phyloP scores from a whole-genome alignment of 225 moss, liverwort and hornwort species.

The Antitrichia curtipendula region DNA sequence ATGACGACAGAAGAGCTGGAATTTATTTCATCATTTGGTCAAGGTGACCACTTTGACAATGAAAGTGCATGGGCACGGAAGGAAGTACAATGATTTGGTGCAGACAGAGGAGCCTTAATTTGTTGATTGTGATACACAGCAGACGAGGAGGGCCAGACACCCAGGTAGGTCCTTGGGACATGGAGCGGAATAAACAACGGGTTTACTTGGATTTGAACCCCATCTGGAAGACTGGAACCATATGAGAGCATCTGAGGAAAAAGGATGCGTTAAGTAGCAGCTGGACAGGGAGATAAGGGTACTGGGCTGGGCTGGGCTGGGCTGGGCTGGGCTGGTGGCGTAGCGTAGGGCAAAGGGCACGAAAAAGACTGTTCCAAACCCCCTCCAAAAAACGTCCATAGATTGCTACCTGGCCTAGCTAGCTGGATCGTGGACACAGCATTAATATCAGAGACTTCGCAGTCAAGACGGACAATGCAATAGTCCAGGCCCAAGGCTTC shows the following conservation, averaged over 20 bases:
- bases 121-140: slow-evolving; percentile 21
- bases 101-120: background rate
- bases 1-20: background rate
- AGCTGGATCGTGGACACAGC: background rate
- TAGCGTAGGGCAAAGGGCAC: background rate
- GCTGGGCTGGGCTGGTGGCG: background rate
- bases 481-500: background rate
- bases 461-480: background rate
- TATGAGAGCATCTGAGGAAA: background rate
- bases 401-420: background rate
- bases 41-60: slow-evolving; percentile 1
- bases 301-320: too few species aligned
- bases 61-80: background rate
- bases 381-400: background rate
- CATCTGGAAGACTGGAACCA: background rate
- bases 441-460: background rate
- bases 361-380: background rate
- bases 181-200: background rate
- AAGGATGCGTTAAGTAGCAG: background rate
- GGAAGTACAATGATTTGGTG: background rate
- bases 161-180: background rate
- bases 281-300: background rate
- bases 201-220: background rate
- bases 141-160: background rate
- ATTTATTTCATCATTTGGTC: slow-evolving; percentile 2